phyloP scores from a whole-genome alignment of 306 rosid species.

The Lagenaria siceraria region DNA sequence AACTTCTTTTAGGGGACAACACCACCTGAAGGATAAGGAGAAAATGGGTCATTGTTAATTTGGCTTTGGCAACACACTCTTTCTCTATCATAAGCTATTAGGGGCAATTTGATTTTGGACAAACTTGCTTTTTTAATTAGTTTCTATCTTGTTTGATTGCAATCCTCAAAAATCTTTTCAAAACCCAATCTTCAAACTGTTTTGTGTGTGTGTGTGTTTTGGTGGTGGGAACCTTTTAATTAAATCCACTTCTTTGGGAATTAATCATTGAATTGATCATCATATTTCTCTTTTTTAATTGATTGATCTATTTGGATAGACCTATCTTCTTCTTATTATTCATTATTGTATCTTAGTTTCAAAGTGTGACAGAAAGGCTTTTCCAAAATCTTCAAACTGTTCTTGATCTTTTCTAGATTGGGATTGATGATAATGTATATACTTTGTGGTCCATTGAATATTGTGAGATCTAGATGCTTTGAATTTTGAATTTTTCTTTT shows the following conservation, averaged over 20 bases:
- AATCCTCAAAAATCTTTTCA: constrained; percentile 15
- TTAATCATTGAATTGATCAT: background rate
- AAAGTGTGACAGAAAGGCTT: constrained; percentile 6
- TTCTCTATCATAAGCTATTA: background rate
- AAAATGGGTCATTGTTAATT: background rate
- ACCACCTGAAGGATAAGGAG: background rate
- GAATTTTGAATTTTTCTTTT: background rate
- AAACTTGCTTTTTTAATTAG: constrained; percentile 3
- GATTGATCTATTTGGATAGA: background rate
- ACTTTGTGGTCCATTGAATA: background rate
- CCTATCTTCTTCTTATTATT: background rate
- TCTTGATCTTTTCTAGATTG: background rate
- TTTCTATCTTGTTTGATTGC: constrained; percentile 8
- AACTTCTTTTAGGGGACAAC: background rate
- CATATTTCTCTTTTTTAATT: background rate
- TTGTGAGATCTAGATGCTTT: background rate
- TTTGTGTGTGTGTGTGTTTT: background rate
- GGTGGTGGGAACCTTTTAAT: background rate
- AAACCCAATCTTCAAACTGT: constrained; percentile 6
- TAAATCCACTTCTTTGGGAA: background rate
- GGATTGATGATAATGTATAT: background rate
- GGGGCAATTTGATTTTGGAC: background rate
- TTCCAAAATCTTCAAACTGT: background rate
- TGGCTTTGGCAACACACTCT: background rate
- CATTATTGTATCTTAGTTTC: background rate